Percentiles rank a stretch among this genome's conserved stretches.
phyloP scores from a whole-genome alignment of 352 stramenopile species.

The Pythium grandisporangium region DNA sequence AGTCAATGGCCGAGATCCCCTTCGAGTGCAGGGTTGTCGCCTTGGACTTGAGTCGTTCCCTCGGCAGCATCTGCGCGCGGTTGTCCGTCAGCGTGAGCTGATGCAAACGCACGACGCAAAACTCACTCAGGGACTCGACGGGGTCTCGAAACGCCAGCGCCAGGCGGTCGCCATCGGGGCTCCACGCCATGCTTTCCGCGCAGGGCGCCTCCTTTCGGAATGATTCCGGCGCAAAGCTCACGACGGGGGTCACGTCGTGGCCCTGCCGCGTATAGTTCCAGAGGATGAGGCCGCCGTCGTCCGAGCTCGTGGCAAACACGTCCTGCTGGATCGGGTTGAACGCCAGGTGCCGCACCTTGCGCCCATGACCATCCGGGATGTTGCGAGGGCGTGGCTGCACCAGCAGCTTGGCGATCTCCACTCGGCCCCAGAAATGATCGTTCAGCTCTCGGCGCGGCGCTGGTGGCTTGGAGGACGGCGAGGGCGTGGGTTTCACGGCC shows the following conservation, averaged over 20 bases:
- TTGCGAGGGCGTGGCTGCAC: constrained; percentile 48
- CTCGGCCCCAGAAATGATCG: constrained; percentile 73
- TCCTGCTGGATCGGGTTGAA: constrained; percentile 72
- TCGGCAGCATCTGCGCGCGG: constrained; percentile 32
- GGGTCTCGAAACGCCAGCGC: constrained; percentile 76
- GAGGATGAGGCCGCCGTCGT: constrained; percentile 71
- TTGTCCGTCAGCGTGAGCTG: constrained; percentile 43
- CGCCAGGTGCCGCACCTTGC: constrained; percentile 61
- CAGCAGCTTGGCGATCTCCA: constrained; percentile 52
- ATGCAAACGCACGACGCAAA: constrained; percentile 69
- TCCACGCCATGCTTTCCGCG: constrained; percentile 71
- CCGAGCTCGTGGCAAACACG: constrained; percentile 65
- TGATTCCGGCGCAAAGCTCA: constrained; percentile 39
- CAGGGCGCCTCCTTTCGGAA: constrained; percentile 59
- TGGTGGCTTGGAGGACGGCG: not conserved
- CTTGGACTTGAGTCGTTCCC: constrained; percentile 46
- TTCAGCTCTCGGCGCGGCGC: constrained; percentile 33
- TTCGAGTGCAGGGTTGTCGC: constrained; percentile 45
- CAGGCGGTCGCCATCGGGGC: constrained; percentile 57
- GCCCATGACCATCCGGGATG: constrained; percentile 49
- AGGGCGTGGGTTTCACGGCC: too few species aligned
- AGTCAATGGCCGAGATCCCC: constrained; percentile 62
- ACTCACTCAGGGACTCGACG: constrained; percentile 45
- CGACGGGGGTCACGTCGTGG: constrained; percentile 53
- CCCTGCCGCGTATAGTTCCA: constrained; percentile 65